Conservation (phyloP, 352 stramenopile species). For the Phytophthora palmivora region DNA sequence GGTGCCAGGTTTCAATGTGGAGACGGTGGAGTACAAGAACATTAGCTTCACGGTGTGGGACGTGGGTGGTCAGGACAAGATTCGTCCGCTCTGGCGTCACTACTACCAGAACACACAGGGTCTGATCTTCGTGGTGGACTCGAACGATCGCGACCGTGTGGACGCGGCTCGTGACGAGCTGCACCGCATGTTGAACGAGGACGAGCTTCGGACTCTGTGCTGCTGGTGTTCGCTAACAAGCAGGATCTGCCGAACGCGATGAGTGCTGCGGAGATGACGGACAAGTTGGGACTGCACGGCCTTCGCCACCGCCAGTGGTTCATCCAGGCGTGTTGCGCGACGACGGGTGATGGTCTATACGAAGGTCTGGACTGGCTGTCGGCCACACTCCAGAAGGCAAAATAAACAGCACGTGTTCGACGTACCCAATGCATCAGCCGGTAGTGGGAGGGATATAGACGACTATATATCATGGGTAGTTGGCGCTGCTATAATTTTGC, state of each 20-base stretch:
- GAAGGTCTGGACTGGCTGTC: conserved; percentile 99
- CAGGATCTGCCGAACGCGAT: conserved; percentile 97
- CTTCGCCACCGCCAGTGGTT: conserved; percentile 99
- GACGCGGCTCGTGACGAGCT: conserved; percentile 97
- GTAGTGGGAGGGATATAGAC: conserved; percentile 44
- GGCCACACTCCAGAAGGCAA: conserved; percentile 78
- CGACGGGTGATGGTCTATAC: conserved; percentile 98
- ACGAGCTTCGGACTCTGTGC: conserved; percentile 97
- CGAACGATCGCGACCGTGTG: conserved; percentile 98
- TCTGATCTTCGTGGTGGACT: conserved; percentile 99
- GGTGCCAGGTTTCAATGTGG: conserved; percentile 96
- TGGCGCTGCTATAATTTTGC: conserved; percentile 44
- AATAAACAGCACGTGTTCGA: conserved; percentile 30
- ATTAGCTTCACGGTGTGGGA: conserved; percentile 99
- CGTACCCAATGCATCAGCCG: conserved; percentile 40
- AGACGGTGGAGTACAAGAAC: conserved; percentile 99
- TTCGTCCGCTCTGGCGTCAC: conserved; percentile 98
- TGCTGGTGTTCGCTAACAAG: conserved; percentile 99
- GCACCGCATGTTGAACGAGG: conserved; percentile 98
- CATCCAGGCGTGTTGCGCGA: conserved; percentile 99
- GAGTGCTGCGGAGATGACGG: conserved; percentile 98
- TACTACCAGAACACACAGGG: conserved; percentile 99
- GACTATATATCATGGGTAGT: conserved; percentile 50
- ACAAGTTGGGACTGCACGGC: conserved; percentile 98
- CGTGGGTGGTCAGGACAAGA: conserved; percentile 99